A percentile compares a stretch with the other conserved stretches of the same genome.
Evolutionary conservation across 148 eudicot species (phyloP).

Genomic region (Tetragonia tetragonoides): DNA sequence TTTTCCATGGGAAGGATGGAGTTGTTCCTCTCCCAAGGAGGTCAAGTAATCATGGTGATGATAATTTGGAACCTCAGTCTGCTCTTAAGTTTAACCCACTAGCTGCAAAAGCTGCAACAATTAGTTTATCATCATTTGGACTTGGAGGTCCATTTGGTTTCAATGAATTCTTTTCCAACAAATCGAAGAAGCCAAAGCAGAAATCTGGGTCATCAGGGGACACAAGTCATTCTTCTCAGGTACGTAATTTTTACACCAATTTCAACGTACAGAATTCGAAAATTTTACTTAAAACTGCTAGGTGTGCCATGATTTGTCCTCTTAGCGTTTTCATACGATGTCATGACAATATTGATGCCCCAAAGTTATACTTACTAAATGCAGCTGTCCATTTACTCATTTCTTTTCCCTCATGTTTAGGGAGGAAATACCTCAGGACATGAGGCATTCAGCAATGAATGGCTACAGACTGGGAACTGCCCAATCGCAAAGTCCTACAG

Average conservation of each 20-base stretch:
- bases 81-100: slow-evolving; percentile 60
- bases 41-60: slow-evolving; percentile 29
- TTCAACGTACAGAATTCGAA: background rate
- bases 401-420: slow-evolving; percentile 27
- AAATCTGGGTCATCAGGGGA: slow-evolving; percentile 43
- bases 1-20: slow-evolving; percentile 81
- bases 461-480: slow-evolving; percentile 70
- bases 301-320: background rate
- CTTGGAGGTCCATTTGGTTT: slow-evolving; percentile 75
- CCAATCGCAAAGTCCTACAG: slow-evolving; percentile 79
- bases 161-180: slow-evolving; percentile 41
- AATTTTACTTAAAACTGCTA: background rate
- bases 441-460: slow-evolving; percentile 65
- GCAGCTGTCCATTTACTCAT: background rate
- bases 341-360: no score
- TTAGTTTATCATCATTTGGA: slow-evolving; percentile 73
- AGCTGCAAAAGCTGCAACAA: slow-evolving; percentile 69
- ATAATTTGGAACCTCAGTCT: slow-evolving; percentile 25
- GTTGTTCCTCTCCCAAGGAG: slow-evolving; percentile 60
- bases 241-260: slow-evolving; percentile 7
- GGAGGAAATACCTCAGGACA: slow-evolving; percentile 47
- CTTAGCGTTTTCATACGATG: background rate
- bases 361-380: no score
- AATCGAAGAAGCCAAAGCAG: slow-evolving; percentile 50
- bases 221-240: slow-evolving; percentile 38